Conservation (phyloP, 352 stramenopile species). For the Phytopythium montanum region DNA sequence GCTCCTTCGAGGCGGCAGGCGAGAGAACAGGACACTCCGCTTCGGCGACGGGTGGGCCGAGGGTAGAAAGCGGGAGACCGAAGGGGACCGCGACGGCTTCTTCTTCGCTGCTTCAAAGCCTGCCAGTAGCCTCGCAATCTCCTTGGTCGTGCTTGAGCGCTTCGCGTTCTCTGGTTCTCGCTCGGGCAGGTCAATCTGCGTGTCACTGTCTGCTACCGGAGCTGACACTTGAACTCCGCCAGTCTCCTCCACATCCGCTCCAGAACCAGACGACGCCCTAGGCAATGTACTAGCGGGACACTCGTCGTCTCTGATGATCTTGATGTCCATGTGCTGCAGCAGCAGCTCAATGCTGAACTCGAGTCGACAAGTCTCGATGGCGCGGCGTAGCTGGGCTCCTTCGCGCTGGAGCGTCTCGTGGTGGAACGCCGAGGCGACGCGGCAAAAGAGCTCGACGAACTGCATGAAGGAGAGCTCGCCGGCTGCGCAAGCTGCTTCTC, state of each 20-base stretch:
- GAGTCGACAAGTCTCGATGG: conserved; percentile 49
- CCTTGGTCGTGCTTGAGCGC: conserved; percentile 14
- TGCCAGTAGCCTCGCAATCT: conserved; percentile 26
- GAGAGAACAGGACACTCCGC: conserved; percentile 33
- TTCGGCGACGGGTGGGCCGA: neutral
- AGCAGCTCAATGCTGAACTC: conserved; percentile 64
- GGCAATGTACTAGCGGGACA: neutral
- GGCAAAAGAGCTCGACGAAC: conserved; percentile 67
- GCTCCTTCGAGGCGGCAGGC: conserved; percentile 27
- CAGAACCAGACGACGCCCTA: neutral
- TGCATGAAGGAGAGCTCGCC: conserved; percentile 44
- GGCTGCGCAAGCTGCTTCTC: neutral
- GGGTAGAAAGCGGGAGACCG: neutral
- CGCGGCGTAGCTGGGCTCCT: conserved; percentile 46
- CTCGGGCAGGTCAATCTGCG: neutral
- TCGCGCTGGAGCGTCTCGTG: conserved; percentile 37
- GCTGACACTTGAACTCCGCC: neutral
- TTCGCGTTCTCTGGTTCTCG: conserved; percentile 16
- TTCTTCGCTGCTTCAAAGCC: conserved; percentile 17
- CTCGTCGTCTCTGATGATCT: conserved; percentile 14
- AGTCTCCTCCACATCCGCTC: neutral
- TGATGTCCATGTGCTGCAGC: conserved; percentile 54
- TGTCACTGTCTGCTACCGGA: neutral
- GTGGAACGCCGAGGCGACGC: conserved; percentile 50
- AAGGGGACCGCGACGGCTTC: conserved; percentile 8